Percentiles rank a stretch among this genome's conserved stretches.
phyloP scores from a whole-genome alignment of 768 basidiomycete genomes.

The Xerocomellus chrysenteron region DNA sequence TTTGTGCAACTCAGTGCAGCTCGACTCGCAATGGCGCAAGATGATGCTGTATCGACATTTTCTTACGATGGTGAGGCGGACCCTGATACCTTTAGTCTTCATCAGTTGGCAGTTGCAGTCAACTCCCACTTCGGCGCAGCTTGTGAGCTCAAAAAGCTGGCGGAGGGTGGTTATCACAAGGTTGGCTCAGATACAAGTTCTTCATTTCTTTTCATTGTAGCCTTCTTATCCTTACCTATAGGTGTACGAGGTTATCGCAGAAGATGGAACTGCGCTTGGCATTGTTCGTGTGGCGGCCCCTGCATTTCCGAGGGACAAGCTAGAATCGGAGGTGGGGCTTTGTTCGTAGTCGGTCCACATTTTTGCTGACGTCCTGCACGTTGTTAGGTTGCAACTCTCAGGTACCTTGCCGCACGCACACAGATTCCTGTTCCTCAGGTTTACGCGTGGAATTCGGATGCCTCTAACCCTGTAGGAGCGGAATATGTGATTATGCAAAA shows the following conservation, averaged over 20 bases:
- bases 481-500: not conserved
- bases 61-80: not conserved
- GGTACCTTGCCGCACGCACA: not conserved
- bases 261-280: not conserved
- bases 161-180: constrained; percentile 1
- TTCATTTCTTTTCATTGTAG: not conserved
- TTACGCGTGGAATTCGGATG: not conserved
- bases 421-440: not conserved
- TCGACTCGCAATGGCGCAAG: not conserved
- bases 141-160: not conserved
- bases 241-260: not conserved
- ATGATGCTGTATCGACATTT: not conserved
- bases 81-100: not conserved
- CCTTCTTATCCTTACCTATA: not conserved
- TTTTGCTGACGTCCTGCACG: not conserved
- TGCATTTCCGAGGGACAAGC: constrained; percentile 3
- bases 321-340: not conserved
- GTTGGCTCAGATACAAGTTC: not conserved
- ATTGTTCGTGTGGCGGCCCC: not conserved
- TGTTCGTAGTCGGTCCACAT: no score
- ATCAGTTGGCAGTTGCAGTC: not conserved
- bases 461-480: not conserved
- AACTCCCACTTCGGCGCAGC: not conserved
- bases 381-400: not conserved
- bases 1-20: no score